Conservation (phyloP, 768 basidiomycete genomes). For the Auricularia cornea region DNA sequence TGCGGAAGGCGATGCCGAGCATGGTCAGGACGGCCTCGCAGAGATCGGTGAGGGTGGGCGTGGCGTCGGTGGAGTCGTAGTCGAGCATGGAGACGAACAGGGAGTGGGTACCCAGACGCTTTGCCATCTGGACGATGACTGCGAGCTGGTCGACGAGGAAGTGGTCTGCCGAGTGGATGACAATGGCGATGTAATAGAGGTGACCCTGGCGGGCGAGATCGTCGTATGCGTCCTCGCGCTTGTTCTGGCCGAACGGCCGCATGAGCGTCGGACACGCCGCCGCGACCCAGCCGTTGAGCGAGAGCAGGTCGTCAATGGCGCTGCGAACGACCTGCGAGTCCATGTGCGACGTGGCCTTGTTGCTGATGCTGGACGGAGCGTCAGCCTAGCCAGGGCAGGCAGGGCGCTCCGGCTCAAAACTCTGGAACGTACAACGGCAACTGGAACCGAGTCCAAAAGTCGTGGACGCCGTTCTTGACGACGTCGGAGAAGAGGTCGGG, state of each 20-base stretch:
- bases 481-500: slow-evolving; percentile 72
- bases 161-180: slow-evolving; percentile 97
- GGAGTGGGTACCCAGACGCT: slow-evolving; percentile 79
- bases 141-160: slow-evolving; percentile 98
- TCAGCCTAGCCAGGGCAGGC: neutral
- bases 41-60: slow-evolving; percentile 86
- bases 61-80: slow-evolving; percentile 91
- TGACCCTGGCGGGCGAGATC: slow-evolving; percentile 77
- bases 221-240: slow-evolving; percentile 76
- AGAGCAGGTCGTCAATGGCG: slow-evolving; percentile 89
- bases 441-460: slow-evolving; percentile 92
- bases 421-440: slow-evolving; percentile 74
- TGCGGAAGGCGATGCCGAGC: slow-evolving; percentile 87
- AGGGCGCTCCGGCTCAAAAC: neutral
- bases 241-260: slow-evolving; percentile 93
- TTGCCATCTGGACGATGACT: slow-evolving; percentile 92
- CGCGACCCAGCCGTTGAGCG: slow-evolving; percentile 96
- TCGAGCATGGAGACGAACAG: slow-evolving; percentile 98
- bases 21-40: slow-evolving; percentile 93
- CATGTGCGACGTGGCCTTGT: slow-evolving; percentile 75
- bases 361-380: slow-evolving; percentile 74
- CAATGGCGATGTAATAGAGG: slow-evolving; percentile 89
- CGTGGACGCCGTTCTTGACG: slow-evolving; percentile 65
- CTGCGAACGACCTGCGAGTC: slow-evolving; percentile 85
- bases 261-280: slow-evolving; percentile 87